phyloP scores from a whole-genome alignment of 1,284 basidiomycete species.

The Xanthoconium separans region DNA sequence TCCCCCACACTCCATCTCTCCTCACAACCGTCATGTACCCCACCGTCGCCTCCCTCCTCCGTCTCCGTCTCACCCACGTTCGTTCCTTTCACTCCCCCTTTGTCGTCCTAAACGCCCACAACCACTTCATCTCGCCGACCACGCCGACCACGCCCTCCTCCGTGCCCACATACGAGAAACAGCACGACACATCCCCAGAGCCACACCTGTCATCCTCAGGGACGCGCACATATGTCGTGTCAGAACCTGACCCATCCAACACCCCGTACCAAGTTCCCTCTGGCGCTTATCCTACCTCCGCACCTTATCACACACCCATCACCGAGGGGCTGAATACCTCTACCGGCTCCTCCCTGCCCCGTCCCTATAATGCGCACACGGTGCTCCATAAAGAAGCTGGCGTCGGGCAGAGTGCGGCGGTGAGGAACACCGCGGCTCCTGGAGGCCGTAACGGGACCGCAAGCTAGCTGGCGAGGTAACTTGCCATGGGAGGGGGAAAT shows the following conservation, averaged over 20 bases:
- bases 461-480: slow-evolving; percentile 6
- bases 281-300: slow-evolving; percentile 62
- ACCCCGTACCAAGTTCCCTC: slow-evolving; percentile 62
- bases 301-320: slow-evolving; percentile 47
- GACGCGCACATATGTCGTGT: slow-evolving; percentile 62
- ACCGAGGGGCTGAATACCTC: slow-evolving; percentile 41
- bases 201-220: slow-evolving; percentile 43
- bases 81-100: slow-evolving; percentile 64
- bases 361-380: slow-evolving; percentile 41
- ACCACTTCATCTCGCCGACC: slow-evolving; percentile 36
- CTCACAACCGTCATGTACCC: slow-evolving; percentile 18
- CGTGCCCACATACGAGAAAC: slow-evolving; percentile 52
- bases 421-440: slow-evolving; percentile 42
- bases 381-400: slow-evolving; percentile 42
- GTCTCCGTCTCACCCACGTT: background rate
- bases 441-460: slow-evolving; percentile 44
- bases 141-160: slow-evolving; percentile 22
- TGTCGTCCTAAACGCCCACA: slow-evolving; percentile 43
- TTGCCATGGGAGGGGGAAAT: slow-evolving; percentile 44
- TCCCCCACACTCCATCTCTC: slow-evolving; percentile 13
- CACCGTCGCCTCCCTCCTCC: slow-evolving; percentile 1
- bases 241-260: slow-evolving; percentile 58
- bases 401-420: slow-evolving; percentile 45
- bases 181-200: slow-evolving; percentile 49
- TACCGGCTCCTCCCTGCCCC: slow-evolving; percentile 42